phyloP scores from a whole-genome alignment of 257 asterid species.

The Gynochthodes officinalis region DNA sequence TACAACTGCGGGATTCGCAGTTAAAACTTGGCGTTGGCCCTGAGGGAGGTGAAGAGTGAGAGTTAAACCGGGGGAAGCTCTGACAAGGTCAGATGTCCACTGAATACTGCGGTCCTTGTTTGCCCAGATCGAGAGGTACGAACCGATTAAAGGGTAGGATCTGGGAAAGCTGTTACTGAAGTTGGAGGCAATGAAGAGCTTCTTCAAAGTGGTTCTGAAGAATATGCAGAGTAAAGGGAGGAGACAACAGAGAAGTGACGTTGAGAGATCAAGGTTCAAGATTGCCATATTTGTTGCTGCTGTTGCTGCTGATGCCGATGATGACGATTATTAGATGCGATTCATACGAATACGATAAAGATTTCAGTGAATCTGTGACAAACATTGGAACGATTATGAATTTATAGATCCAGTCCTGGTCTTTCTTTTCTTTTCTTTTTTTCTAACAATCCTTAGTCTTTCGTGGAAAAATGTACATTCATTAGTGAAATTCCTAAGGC shows the following conservation, averaged over 20 bases:
- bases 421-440: too few species aligned
- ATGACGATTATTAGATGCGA: too few species aligned
- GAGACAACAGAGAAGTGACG: constrained; percentile 25
- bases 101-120: constrained; percentile 43
- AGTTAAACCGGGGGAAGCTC: constrained; percentile 39
- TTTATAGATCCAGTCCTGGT: too few species aligned
- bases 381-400: too few species aligned
- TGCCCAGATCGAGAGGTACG: constrained; percentile 28
- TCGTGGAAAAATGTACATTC: too few species aligned
- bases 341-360: too few species aligned
- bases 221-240: constrained; percentile 31
- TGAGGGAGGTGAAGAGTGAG: constrained; percentile 61
- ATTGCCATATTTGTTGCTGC: too few species aligned
- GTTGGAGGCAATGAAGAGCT: too few species aligned
- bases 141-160: constrained; percentile 54
- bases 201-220: constrained; percentile 18
- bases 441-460: too few species aligned
- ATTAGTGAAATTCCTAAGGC: too few species aligned
- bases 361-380: too few species aligned
- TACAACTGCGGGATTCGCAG: constrained; percentile 61
- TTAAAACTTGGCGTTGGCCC: constrained; percentile 39
- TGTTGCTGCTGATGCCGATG: too few species aligned
- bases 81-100: constrained; percentile 48
- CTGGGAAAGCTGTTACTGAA: constrained; percentile 25
- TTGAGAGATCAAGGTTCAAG: background rate